Conservation (phyloP, 1,284 basidiomycete species). For the Inonotus obliquus region DNA sequence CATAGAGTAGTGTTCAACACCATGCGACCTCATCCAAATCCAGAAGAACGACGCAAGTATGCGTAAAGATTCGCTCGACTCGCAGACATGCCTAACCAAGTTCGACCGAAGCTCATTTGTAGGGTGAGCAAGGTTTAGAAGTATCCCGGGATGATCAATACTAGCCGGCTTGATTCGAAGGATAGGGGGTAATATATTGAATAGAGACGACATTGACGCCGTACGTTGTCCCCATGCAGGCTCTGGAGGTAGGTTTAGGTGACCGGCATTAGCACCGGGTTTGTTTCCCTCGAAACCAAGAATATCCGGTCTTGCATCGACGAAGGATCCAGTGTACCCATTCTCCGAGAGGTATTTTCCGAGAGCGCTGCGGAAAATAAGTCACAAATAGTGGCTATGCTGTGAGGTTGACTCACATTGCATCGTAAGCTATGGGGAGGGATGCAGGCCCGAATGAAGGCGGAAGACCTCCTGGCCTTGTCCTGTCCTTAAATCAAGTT, state of each 20-base stretch:
- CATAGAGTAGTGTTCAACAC: constrained; percentile 5
- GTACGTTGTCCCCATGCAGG: constrained; percentile 6
- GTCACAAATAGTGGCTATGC: not conserved
- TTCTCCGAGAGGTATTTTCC: constrained; percentile 8
- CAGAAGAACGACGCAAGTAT: constrained; percentile 7
- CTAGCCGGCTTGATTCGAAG: not conserved
- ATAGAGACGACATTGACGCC: not conserved
- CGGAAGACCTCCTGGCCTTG: constrained; percentile 11
- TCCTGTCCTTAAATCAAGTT: constrained; percentile 12
- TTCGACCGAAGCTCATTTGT: constrained; percentile 2
- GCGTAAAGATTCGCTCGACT: not conserved
- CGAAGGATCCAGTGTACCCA: constrained; percentile 16
- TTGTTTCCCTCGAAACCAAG: not conserved
- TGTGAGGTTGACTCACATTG: constrained; percentile 11
- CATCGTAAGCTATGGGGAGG: constrained; percentile 17
- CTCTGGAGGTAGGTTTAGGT: not conserved
- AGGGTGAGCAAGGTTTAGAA: constrained; percentile 9
- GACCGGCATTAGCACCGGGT: not conserved
- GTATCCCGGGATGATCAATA: not conserved
- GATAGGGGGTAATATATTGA: constrained; percentile 2
- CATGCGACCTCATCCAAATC: constrained; percentile 13
- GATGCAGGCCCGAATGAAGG: constrained; percentile 14
- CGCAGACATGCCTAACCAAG: not conserved
- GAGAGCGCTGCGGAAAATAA: constrained; percentile 10
- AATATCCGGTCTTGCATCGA: constrained; percentile 8